Base-by-base conservation (phyloP, 2,329 filamentous ascomycete genomes). In the Alternaria dauci region DNA sequence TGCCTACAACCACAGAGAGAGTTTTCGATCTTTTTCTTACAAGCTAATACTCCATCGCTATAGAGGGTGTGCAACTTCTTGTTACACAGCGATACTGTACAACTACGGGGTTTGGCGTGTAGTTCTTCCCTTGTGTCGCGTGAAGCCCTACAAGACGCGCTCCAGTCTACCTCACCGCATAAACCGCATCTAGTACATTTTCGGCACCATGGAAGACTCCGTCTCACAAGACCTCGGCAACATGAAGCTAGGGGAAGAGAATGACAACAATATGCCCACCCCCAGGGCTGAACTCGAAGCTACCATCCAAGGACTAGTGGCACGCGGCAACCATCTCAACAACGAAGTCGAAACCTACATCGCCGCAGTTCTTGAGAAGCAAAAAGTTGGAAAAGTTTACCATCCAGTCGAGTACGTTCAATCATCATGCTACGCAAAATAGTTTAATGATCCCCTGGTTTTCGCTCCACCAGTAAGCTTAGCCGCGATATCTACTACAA, bases 321-420 rank as follows among this genome's bases (percentile, higher is more conserved):
- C 67, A 7, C 73, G 81, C 54, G 80, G 80, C 46, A 72, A 77
- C 47, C 64, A 58, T 2, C 63, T 83, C 1, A 70, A 80, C 8
- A 61, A 73, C 16, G 82, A 84, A 57, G 75, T 83, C 2, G 78
- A 82, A 42, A 63, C 68, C 1, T 82, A 82, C 48, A 71, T 79
- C 5, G 61, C 73, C 9, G 75, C 75, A 8, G 74, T 78, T 3
- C 65, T 73, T 3, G 67, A 66, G 11, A 72, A 73, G 38, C 72
- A 77, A 59, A 75, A 74, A 30, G 36, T 67, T 2, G 67, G 68
- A 9, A 75, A 77, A 52, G 71, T 76, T 26, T 73, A 79, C 42
- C 74, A 79, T 54, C 74, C 74, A 26, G 77, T 79, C 14, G 76
- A 79, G 55, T 78, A 50, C 30, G 46, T 50, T 5, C 9, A 50